Evolutionary conservation across 1,284 basidiomycete genomes (phyloP).

Genomic region (Puccinia polysora): DNA sequence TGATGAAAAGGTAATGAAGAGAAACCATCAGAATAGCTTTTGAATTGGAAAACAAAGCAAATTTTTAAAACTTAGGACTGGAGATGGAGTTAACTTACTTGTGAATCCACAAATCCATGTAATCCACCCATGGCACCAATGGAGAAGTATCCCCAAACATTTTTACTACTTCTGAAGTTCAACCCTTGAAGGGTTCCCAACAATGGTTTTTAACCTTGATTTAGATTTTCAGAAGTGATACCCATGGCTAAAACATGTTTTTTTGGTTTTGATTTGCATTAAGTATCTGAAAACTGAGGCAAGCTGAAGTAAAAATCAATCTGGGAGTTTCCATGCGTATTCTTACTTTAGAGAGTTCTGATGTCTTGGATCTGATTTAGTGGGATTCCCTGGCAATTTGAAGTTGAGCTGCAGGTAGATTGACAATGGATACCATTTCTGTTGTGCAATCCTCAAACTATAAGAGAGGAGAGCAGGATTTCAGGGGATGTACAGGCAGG

Average conservation of each 20-base stretch:
- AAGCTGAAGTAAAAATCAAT: conserved; percentile 95
- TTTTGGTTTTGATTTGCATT: conserved; percentile 92
- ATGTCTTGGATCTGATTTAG: conserved; percentile 94
- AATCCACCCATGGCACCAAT: conserved; percentile 90
- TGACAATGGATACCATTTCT: conserved; percentile 98
- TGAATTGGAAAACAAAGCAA: neutral
- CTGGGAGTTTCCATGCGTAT: conserved; percentile 75
- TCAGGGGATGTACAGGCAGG: too few species aligned
- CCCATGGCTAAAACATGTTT: conserved; percentile 98
- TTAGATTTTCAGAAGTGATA: conserved; percentile 98
- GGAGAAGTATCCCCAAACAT: conserved; percentile 99
- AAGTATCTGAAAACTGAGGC: conserved; percentile 76
- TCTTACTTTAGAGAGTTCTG: conserved; percentile 89
- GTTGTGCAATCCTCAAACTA: conserved; percentile 68
- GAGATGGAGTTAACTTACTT: conserved; percentile 43
- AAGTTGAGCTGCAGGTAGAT: conserved; percentile 93
- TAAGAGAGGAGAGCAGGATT: too few species aligned
- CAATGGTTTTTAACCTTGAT: conserved; percentile 98
- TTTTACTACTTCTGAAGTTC: conserved; percentile 98
- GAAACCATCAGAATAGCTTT: neutral
- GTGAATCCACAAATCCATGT: conserved; percentile 79
- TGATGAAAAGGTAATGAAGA: neutral
- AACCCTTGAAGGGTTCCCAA: conserved; percentile 94
- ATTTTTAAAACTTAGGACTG: neutral
- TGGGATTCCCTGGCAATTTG: conserved; percentile 96